Base-by-base conservation (phyloP, 2,329 filamentous ascomycete genomes). In the Aspergillus ochraceoroseus region DNA sequence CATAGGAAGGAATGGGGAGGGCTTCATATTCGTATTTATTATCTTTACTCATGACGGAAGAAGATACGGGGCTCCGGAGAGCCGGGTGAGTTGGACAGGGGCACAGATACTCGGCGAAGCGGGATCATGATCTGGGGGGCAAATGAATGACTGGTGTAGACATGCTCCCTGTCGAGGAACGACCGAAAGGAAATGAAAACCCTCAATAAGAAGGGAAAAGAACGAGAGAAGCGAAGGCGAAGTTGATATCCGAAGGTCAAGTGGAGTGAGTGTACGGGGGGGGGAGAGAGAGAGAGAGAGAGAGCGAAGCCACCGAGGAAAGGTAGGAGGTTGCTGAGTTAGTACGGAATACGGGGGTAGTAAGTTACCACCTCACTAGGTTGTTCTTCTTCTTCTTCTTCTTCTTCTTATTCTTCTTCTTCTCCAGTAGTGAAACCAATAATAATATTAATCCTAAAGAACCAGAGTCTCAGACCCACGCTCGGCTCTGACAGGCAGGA, bases 1-100 rank as follows among this genome's bases (percentile, higher is more conserved):
- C 86, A 65, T 92, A 92, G 30, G 81, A 80, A 19, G 86, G 87
- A 60, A 92, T 90, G 20, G 86, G 83, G 31, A 83, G 72, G 48
- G 74, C 67, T 57, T 78, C 75, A 63, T 81, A 80, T 45, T 70
- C 70, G 52, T 64, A 64, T 56, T 79, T 79, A 62, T 77, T 70
- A 62, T 75, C 74, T 55, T 53, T 58, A 47, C 60, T 59, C 66
- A 69, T 69, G 52, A 55, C 56, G 55, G 48, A 47, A 48, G 48
- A 46, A 48, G 48, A 46, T 41, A 38, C 43, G 51, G 47, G 53
- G 55, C 61, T 59, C 56, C 45, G 47, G 48, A 41, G 59, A 64
- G 61, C 60, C 46, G 51, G 54, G 48, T 49, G 40, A 58, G 52
- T 48, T 53, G 46, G 52, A 57, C 48, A 52, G 45, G 43, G 52